Evolutionary conservation across 2,329 filamentous ascomycete species (phyloP).

Genomic region (Ceratocystis lukuohia): DNA sequence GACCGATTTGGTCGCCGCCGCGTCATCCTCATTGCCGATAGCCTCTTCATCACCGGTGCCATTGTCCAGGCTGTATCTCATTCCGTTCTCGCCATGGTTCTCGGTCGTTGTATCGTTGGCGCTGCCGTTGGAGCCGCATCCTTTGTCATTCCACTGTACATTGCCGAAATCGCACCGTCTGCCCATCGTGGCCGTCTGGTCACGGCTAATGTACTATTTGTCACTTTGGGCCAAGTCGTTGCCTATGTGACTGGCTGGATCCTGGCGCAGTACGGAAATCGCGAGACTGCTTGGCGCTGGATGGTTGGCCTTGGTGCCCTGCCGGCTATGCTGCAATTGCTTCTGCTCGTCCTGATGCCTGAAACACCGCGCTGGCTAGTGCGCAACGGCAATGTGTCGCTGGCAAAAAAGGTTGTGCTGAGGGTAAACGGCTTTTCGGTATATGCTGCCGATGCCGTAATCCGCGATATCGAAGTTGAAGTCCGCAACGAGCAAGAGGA

Average conservation of each 20-base stretch:
- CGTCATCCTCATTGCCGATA: slow-evolving; percentile 50
- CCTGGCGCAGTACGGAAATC: slow-evolving; percentile 43
- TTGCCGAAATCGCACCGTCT: slow-evolving; percentile 71
- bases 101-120: slow-evolving; percentile 56
- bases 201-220: slow-evolving; percentile 67
- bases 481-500: slow-evolving; percentile 53
- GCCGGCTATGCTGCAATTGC: slow-evolving; percentile 59
- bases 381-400: slow-evolving; percentile 45
- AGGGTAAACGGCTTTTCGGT: slow-evolving; percentile 34
- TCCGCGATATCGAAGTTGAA: slow-evolving; percentile 60
- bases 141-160: slow-evolving; percentile 77
- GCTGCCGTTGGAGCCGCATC: slow-evolving; percentile 61
- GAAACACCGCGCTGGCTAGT: slow-evolving; percentile 86
- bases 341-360: slow-evolving; percentile 58
- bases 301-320: slow-evolving; percentile 77
- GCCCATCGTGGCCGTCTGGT: slow-evolving; percentile 65
- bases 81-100: slow-evolving; percentile 50
- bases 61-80: slow-evolving; percentile 46
- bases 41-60: slow-evolving; percentile 56
- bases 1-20: slow-evolving; percentile 47
- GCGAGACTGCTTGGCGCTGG: slow-evolving; percentile 63
- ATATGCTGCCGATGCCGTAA: slow-evolving; percentile 41
- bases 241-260: slow-evolving; percentile 76
- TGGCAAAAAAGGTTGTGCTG: slow-evolving; percentile 55
- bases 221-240: slow-evolving; percentile 78